These are phyloP conservation scores for Torulaspora microellipsoides DNA, from an alignment of 805 yeast genomes.

Conservation along the genomic window DNA sequence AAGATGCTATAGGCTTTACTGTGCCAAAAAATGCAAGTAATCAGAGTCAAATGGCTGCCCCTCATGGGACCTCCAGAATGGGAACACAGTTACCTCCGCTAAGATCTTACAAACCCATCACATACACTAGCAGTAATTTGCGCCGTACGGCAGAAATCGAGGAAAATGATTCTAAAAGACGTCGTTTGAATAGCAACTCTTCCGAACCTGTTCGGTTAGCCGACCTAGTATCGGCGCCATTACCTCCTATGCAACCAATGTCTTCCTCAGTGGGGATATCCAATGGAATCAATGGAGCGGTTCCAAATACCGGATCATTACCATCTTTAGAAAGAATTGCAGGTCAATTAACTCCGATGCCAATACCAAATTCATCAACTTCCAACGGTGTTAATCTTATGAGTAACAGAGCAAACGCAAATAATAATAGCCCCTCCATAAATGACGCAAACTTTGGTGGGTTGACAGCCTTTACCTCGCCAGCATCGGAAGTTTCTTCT, in stretches of 20 bases:
- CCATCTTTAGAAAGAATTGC: conserved; percentile 18
- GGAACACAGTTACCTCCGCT: conserved; percentile 31
- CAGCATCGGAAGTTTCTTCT: conserved; percentile 21
- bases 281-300: conserved; percentile 2
- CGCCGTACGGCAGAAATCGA: conserved; percentile 22
- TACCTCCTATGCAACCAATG: conserved; percentile 16
- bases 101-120: conserved; percentile 33
- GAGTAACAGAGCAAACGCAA: background rate
- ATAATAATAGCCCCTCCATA: background rate
- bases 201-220: conserved; percentile 7
- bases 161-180: conserved; percentile 23
- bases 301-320: conserved; percentile 5
- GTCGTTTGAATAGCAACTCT: conserved; percentile 14
- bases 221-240: conserved; percentile 10
- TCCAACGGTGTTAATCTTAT: background rate
- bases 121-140: conserved; percentile 31
- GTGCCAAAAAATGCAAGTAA: conserved; percentile 17
- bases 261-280: conserved; percentile 11
- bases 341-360: conserved; percentile 14
- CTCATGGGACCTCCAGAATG: conserved; percentile 7
- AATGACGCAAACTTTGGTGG: conserved; percentile 5
- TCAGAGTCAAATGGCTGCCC: conserved; percentile 3
- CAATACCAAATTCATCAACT: background rate
- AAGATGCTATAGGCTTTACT: conserved; percentile 34
- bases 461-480: conserved; percentile 14